Conservation (phyloP, 305 asterid genomes). For the Solanum hybrid region DNA sequence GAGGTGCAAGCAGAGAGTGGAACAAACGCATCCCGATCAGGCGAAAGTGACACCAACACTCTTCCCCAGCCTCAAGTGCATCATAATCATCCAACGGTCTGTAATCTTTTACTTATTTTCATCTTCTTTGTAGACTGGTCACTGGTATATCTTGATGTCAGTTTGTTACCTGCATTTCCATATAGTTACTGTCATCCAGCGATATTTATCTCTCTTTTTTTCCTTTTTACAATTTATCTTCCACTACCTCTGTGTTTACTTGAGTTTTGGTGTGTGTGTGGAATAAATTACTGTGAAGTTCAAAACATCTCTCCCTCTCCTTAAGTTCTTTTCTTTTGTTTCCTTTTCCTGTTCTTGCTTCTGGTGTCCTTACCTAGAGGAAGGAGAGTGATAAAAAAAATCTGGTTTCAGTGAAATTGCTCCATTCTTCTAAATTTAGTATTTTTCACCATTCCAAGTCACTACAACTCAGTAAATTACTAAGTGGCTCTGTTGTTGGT, state of each 20-base stretch:
- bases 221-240: not conserved
- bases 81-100: slow-evolving; percentile 39
- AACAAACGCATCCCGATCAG: slow-evolving; percentile 14
- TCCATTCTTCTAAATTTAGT: not conserved
- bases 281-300: not conserved
- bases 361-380: not conserved
- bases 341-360: not conserved
- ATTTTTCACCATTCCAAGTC: not conserved
- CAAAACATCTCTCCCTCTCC: not conserved
- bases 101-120: slow-evolving; percentile 7
- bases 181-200: not conserved
- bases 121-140: not conserved
- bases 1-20: slow-evolving; percentile 26
- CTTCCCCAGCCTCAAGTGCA: slow-evolving; percentile 36
- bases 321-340: not conserved
- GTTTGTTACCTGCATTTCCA: not conserved
- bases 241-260: not conserved
- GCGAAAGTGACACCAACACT: slow-evolving; percentile 29
- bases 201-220: not conserved
- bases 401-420: not conserved
- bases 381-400: not conserved
- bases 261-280: not conserved
- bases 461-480: not conserved
- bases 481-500: not conserved
- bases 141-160: not conserved